phyloP scores from a whole-genome alignment of 805 yeast species.

The Candida dajiaensis region DNA sequence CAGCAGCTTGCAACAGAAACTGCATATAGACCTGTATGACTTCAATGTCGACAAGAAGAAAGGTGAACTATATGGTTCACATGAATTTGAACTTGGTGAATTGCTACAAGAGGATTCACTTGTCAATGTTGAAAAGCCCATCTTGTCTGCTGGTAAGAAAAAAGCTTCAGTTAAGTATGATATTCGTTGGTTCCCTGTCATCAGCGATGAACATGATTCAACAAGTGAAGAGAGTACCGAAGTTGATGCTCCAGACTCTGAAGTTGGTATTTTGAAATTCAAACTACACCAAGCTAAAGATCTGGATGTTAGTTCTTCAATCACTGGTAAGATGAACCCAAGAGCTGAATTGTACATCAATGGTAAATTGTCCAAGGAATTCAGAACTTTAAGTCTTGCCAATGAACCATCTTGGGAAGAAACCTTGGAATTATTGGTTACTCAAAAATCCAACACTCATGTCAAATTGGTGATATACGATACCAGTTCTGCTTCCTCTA shows the following conservation, averaged over 20 bases:
- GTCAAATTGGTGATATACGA: slow-evolving; percentile 57
- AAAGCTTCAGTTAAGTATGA: slow-evolving; percentile 60
- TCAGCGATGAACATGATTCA: slow-evolving; percentile 10
- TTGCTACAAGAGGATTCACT: slow-evolving; percentile 48
- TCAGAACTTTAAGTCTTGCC: slow-evolving; percentile 57
- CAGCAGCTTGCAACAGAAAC: slow-evolving; percentile 48
- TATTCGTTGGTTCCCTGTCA: slow-evolving; percentile 34
- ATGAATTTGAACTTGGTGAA: slow-evolving; percentile 51
- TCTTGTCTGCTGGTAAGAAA: slow-evolving; percentile 39
- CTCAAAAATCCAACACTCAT: slow-evolving; percentile 51
- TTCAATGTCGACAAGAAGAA: slow-evolving; percentile 47
- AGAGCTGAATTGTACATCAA: slow-evolving; percentile 63
- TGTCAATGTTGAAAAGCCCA: slow-evolving; percentile 17
- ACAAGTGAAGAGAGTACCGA: slow-evolving; percentile 24
- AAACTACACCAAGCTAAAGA: slow-evolving; percentile 54
- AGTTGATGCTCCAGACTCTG: slow-evolving; percentile 42
- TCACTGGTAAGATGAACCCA: slow-evolving; percentile 45
- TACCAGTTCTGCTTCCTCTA: slow-evolving; percentile 40
- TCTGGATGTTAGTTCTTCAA: slow-evolving; percentile 46
- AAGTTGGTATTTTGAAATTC: slow-evolving; percentile 67
- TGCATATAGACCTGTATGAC: slow-evolving; percentile 50
- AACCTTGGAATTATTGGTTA: slow-evolving; percentile 52
- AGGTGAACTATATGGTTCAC: slow-evolving; percentile 44
- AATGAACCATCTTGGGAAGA: slow-evolving; percentile 75
- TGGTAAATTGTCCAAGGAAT: slow-evolving; percentile 45